Base-by-base conservation (phyloP, 805 yeast genomes). In the Candida schatavii region DNA sequence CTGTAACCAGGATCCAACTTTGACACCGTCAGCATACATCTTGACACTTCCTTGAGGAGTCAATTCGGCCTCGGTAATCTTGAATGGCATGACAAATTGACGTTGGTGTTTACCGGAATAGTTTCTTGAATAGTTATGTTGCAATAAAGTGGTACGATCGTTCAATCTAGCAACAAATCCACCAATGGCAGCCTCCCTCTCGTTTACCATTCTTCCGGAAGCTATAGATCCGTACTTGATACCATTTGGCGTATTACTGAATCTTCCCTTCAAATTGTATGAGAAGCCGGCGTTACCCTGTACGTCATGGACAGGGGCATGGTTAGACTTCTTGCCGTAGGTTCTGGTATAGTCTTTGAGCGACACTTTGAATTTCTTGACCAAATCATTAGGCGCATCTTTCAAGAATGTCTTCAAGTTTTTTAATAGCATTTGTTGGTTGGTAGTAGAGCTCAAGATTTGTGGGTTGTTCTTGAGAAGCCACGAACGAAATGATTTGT, bases 201-300 rank as follows among this genome's bases (percentile, higher is more conserved):
- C 62, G 42, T 68, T 68, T 35, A 77, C 66, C 35, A 78, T 64
- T 69, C 96, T 79, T 45, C 91, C 95, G 13, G 89, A 86, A 15
- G 78, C 79, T 32, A 83, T 70, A 40, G 66, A 66, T 21, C 74
- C 76, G 43, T 72, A 62, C 36, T 74, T 66, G 19, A 80, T 62
- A 38, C 96, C 95, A 52, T 82, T 78, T 18, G 95, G 93, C 3
- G 85, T 70, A 57, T 80, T 84, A 44, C 68, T 57, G 29, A 88
- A 64, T 57, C 88, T 75, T 5, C 95, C 95, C 44, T 72, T 75
- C 46, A 84, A 74, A 30, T 69, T 70, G 53, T 86, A 88, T 1
- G 87, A 75, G 45, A 87, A 71, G 5, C 96, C 96, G 22, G 85
- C 95, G 5, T 85, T 77, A 25, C 89, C 95, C 41, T 82, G 74